phyloP scores from a whole-genome alignment of 2,329 filamentous ascomycete genomes.

The Capronia epimyces region DNA sequence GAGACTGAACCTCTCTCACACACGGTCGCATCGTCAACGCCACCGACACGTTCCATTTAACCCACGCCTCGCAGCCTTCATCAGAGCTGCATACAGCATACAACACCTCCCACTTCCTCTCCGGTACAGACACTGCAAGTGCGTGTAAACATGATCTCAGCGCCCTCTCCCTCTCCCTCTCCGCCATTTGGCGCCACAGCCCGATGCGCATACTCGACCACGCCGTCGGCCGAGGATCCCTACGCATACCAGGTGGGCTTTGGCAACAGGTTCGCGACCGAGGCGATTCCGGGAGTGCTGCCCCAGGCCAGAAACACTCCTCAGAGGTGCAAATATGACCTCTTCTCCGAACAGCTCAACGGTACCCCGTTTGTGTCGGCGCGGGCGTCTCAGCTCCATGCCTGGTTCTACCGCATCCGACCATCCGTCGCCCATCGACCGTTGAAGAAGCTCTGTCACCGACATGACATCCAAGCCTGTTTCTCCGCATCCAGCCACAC shows the following conservation, averaged over 20 bases:
- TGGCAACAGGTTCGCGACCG: conserved; percentile 35
- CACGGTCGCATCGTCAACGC: too few relatives aligned
- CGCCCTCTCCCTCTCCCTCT: background rate
- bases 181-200: background rate
- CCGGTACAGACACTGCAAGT: too few relatives aligned
- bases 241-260: conserved; percentile 32
- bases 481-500: conserved; percentile 45
- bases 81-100: too few relatives aligned
- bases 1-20: too few relatives aligned
- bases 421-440: conserved; percentile 49
- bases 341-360: conserved; percentile 45
- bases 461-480: conserved; percentile 28
- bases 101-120: too few relatives aligned
- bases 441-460: background rate
- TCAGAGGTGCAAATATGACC: conserved; percentile 35
- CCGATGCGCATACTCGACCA: background rate
- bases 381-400: conserved; percentile 52
- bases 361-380: conserved; percentile 56
- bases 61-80: too few relatives aligned
- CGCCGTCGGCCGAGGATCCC: background rate
- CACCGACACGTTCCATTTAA: too few relatives aligned
- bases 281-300: conserved; percentile 36
- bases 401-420: conserved; percentile 56
- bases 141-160: background rate
- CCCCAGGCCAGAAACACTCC: conserved; percentile 37